A percentile compares a stretch with the other conserved stretches of the same genome.
Evolutionary conservation across 2,329 filamentous ascomycete genomes (phyloP).

Genomic region (Phoma sp.): DNA sequence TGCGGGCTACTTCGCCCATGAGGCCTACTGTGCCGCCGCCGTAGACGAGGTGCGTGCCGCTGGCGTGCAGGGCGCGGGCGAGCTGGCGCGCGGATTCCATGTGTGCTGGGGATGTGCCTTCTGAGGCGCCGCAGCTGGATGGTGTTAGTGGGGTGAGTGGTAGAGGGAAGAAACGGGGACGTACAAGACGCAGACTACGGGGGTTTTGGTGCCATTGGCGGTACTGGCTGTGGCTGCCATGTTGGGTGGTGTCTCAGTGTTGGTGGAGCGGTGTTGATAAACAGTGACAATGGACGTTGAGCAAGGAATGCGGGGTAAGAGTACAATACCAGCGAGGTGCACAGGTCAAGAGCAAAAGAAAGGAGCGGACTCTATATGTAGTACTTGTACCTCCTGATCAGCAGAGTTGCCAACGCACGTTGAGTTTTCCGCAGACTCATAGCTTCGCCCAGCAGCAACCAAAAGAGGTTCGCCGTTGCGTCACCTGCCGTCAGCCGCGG

Average conservation of each 20-base stretch:
- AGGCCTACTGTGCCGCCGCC: slow-evolving; percentile 93
- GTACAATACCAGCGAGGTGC: too few species aligned
- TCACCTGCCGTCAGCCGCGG: slow-evolving; percentile 19
- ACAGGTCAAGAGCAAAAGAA: background rate
- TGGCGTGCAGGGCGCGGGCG: slow-evolving; percentile 74
- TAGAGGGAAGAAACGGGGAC: background rate
- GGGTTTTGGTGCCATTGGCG: slow-evolving; percentile 45
- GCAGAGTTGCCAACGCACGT: background rate
- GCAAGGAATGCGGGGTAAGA: too few species aligned
- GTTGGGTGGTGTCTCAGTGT: too few species aligned
- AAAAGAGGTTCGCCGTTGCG: slow-evolving; percentile 17
- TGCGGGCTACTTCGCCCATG: slow-evolving; percentile 93
- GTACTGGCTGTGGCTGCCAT: slow-evolving; percentile 24
- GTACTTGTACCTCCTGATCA: background rate
- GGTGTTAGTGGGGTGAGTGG: slow-evolving; percentile 18
- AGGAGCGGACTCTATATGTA: background rate
- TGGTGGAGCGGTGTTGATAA: background rate
- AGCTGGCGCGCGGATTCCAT: slow-evolving; percentile 79
- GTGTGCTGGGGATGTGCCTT: slow-evolving; percentile 76
- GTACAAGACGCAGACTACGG: slow-evolving; percentile 88
- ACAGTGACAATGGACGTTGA: too few species aligned
- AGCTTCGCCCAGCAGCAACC: slow-evolving; percentile 2
- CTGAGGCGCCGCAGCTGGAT: slow-evolving; percentile 77
- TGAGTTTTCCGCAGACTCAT: slow-evolving; percentile 9
- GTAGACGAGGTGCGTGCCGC: slow-evolving; percentile 87